Base-by-base conservation (phyloP, 768 basidiomycete species). In the Mycena pura region DNA sequence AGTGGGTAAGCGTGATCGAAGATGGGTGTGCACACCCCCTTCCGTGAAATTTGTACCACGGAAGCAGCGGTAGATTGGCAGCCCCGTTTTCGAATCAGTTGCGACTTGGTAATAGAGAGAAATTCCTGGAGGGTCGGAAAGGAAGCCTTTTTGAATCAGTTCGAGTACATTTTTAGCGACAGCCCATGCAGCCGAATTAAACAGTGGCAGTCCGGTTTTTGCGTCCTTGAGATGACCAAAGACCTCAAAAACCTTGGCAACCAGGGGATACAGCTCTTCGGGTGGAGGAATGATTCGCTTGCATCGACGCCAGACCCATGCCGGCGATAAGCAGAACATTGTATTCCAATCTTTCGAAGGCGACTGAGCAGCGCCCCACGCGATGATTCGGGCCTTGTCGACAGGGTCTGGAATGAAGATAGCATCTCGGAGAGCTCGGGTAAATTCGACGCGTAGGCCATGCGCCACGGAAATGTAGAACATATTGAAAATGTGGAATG, bases 171-270 rank as follows among this genome's bases (percentile, higher is more conserved):
- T 68, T 47, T 68, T 72, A 5, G 73, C 72, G 5, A 62, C 63
- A 1, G 70, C 66, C 76, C 76, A 80, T 6, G 67, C 67, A 9
- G 62, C 38, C 0, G 60, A 27, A 34, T 67, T 74, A 62, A 78
- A 79, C 0, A 80, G 61, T 14, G 75, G 72, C 0, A 56, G 34
- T 0, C 65, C 60, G 0, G 77, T 69, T 17, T 60, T 63, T 0
- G 72, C 46, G 67, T 79, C 77, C 50, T 72, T 70, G 6, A 80
- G 56, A 15, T 74, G 72, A 0, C 76, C 76, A 68, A 69, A 79
- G 15, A 58, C 69, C 6, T 54, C 27, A 44, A 78, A 75, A 6
- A 78, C 70, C 0, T 64, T 29, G 0, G 54, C 14, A 28, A 78
- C 73, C 14, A 69, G 54, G 5, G 65, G 66, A 25, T 72, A 70